These are phyloP conservation scores for Chamaenerion angustifolium DNA, from an alignment of 345 rosid species.

Conservation along the genomic window DNA sequence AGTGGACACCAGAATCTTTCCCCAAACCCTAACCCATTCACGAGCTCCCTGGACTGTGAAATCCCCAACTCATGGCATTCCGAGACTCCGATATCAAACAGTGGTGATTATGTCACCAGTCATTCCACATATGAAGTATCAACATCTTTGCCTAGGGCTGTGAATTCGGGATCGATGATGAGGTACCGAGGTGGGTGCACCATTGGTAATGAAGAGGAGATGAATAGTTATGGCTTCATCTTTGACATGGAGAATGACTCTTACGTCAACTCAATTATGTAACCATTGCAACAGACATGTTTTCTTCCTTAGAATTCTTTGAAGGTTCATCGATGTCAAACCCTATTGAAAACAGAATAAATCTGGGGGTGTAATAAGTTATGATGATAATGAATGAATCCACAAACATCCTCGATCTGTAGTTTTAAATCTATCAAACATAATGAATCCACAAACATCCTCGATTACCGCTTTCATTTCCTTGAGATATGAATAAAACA, in stretches of 20 bases:
- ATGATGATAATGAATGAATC: too few relatives aligned
- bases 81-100: background rate
- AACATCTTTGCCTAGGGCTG: slow-evolving; percentile 33
- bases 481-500: too few relatives aligned
- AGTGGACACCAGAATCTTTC: slow-evolving; percentile 12
- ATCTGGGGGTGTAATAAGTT: too few relatives aligned
- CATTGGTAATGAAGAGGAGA: slow-evolving; percentile 46
- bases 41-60: slow-evolving; percentile 2
- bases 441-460: too few relatives aligned
- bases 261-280: slow-evolving; percentile 28
- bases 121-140: slow-evolving; percentile 7
- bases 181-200: slow-evolving; percentile 28
- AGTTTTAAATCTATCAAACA: too few relatives aligned
- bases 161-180: slow-evolving; percentile 34
- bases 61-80: slow-evolving; percentile 11
- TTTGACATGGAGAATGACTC: slow-evolving; percentile 22
- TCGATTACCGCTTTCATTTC: too few relatives aligned
- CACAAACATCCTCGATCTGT: too few relatives aligned
- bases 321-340: too few relatives aligned
- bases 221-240: slow-evolving; percentile 30
- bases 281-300: too few relatives aligned
- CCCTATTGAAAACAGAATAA: too few relatives aligned
- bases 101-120: background rate
- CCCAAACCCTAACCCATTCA: slow-evolving; percentile 4
- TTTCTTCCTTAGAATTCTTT: too few relatives aligned